phyloP scores from a whole-genome alignment of 2,329 filamentous ascomycete species.

The Orbilia ellipsospora region DNA sequence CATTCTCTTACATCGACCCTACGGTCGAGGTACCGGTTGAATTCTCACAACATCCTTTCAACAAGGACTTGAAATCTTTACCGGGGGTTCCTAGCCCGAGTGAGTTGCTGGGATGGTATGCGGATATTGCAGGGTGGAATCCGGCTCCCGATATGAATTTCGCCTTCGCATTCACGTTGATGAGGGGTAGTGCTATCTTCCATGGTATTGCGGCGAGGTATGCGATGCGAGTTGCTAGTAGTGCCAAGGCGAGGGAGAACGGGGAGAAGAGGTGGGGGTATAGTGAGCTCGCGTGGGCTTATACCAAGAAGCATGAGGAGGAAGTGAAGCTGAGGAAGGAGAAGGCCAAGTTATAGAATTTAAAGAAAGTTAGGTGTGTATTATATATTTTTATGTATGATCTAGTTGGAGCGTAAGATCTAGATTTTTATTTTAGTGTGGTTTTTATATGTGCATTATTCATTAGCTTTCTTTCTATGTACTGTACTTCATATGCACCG shows the following conservation, averaged over 20 bases:
- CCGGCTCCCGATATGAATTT: conserved; percentile 68
- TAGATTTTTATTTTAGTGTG: conserved; percentile 2
- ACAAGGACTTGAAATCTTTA: conserved; percentile 62
- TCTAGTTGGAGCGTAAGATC: not conserved
- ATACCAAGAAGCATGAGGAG: conserved; percentile 67
- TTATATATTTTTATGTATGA: conserved; percentile 2
- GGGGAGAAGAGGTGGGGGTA: conserved; percentile 75
- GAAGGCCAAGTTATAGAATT: conserved; percentile 64
- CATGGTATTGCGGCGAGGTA: conserved; percentile 94
- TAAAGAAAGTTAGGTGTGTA: conserved; percentile 53
- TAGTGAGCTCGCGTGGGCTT: conserved; percentile 81
- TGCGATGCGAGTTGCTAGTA: conserved; percentile 88
- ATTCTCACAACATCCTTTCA: conserved; percentile 20
- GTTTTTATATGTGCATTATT: conserved; percentile 16
- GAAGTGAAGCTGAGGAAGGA: conserved; percentile 61
- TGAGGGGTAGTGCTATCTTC: conserved; percentile 65
- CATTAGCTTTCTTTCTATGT: conserved; percentile 15
- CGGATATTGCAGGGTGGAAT: conserved; percentile 76
- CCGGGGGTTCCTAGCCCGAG: conserved; percentile 74
- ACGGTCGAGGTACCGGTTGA: conserved; percentile 12
- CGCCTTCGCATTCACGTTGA: conserved; percentile 59
- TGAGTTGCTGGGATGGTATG: conserved; percentile 74
- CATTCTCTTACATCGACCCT: conserved; percentile 61
- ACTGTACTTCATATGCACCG: not conserved
- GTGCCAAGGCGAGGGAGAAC: conserved; percentile 79